A percentile compares a stretch with the other conserved stretches of the same genome.
Evolutionary conservation across 306 rosid species (phyloP).

Genomic region (Astragalus glycyphyllos): DNA sequence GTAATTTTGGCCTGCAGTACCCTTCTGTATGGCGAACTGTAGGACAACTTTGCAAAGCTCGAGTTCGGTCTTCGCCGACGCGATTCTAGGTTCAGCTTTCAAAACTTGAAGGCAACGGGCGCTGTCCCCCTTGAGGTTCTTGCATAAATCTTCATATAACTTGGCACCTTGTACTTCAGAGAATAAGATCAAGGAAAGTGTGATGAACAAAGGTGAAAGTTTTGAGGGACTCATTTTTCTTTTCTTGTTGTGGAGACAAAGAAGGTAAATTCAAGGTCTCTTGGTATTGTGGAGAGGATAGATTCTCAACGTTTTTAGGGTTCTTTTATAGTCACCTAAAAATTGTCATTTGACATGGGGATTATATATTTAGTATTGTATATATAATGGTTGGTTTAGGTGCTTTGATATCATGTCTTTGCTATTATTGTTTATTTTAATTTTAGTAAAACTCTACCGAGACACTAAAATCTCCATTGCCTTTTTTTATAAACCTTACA

Average conservation of each 20-base stretch:
- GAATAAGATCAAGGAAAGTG: constrained; percentile 39
- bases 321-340: not conserved
- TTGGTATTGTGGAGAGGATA: constrained; percentile 25
- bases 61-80: not conserved
- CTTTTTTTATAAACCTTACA: not conserved
- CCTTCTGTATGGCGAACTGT: not conserved
- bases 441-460: not conserved
- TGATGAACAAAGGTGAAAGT: constrained; percentile 27
- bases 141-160: constrained; percentile 16
- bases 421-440: constrained; percentile 33
- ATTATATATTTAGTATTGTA: constrained; percentile 33
- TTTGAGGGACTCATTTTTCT: constrained; percentile 35
- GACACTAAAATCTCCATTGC: not conserved
- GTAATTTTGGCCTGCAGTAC: not conserved
- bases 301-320: not conserved
- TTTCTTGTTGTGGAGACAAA: constrained; percentile 10
- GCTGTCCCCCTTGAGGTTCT: not conserved
- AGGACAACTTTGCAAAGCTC: constrained; percentile 2
- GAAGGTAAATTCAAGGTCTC: constrained; percentile 11
- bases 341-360: not conserved
- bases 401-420: not conserved
- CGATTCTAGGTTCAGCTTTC: not conserved
- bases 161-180: not conserved
- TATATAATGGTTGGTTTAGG: constrained; percentile 24
- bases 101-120: constrained; percentile 23